phyloP scores from a whole-genome alignment of 1,284 basidiomycete species.

The Microbotryum lychnidis-dioicae region DNA sequence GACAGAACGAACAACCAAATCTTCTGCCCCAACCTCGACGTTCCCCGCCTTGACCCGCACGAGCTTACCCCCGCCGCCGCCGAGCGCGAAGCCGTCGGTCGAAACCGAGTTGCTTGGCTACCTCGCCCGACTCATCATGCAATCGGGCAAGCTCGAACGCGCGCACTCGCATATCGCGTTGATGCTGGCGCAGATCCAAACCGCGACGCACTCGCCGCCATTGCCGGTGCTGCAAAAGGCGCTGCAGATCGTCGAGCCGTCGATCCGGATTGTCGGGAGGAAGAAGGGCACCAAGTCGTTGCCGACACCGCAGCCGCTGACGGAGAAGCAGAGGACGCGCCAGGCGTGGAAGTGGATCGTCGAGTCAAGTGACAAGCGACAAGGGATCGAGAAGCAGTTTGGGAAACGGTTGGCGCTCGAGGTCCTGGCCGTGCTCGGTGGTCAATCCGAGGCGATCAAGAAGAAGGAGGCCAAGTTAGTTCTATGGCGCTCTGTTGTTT shows the following conservation, averaged over 20 bases:
- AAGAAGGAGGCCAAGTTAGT: constrained; percentile 36
- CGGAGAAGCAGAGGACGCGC: constrained; percentile 36
- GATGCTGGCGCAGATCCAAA: constrained; percentile 36
- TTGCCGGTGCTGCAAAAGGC: constrained; percentile 40
- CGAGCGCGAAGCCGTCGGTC: constrained; percentile 11
- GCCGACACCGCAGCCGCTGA: constrained; percentile 40
- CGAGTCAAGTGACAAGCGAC: constrained; percentile 41
- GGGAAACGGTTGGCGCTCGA: constrained; percentile 40
- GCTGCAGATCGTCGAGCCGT: constrained; percentile 37
- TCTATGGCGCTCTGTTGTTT: no score
- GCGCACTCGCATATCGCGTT: constrained; percentile 37
- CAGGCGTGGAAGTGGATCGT: constrained; percentile 42
- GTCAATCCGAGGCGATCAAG: constrained; percentile 38
- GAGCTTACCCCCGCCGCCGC: background rate
- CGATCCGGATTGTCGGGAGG: constrained; percentile 39
- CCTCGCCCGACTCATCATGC: constrained; percentile 41
- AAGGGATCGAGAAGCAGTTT: constrained; percentile 36
- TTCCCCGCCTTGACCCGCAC: background rate
- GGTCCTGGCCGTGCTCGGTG: constrained; percentile 40
- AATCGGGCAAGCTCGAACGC: constrained; percentile 41
- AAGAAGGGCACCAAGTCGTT: constrained; percentile 40
- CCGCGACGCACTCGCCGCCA: constrained; percentile 38
- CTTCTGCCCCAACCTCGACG: background rate
- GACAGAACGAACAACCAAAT: background rate
- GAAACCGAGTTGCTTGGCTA: constrained; percentile 38